Conservation (phyloP, 805 yeast species). For the Spathaspora passalidarum region DNA sequence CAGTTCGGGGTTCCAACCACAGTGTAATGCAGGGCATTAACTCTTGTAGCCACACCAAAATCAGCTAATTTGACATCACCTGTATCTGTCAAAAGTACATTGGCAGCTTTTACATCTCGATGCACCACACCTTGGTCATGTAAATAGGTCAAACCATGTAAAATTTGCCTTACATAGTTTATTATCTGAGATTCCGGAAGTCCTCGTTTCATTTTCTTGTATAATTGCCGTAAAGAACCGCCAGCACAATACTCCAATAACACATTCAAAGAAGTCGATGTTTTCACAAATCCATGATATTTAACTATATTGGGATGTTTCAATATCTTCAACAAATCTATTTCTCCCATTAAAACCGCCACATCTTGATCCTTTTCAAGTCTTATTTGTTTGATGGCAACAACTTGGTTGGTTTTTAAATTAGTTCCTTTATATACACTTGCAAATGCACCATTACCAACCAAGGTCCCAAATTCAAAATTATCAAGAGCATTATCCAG, state of each 20-base stretch:
- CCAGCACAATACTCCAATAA: constrained; percentile 61
- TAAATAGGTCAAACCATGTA: constrained; percentile 59
- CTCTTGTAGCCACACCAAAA: constrained; percentile 87
- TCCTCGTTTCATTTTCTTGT: constrained; percentile 46
- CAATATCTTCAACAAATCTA: constrained; percentile 59
- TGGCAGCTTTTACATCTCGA: constrained; percentile 92
- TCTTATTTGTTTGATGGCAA: constrained; percentile 79
- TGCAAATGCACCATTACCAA: constrained; percentile 93
- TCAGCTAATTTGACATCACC: constrained; percentile 85
- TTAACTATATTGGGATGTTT: constrained; percentile 67
- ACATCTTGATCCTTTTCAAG: constrained; percentile 49
- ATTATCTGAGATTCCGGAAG: constrained; percentile 54
- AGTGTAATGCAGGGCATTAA: constrained; percentile 34
- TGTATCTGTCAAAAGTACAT: constrained; percentile 63
- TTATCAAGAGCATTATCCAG: constrained; percentile 43
- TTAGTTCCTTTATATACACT: constrained; percentile 77
- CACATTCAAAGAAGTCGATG: constrained; percentile 49
- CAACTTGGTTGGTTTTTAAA: constrained; percentile 58
- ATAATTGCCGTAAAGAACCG: constrained; percentile 60
- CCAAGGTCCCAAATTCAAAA: constrained; percentile 53
- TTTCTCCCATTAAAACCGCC: constrained; percentile 59
- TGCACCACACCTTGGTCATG: constrained; percentile 76
- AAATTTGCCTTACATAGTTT: constrained; percentile 49
- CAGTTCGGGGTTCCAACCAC: constrained; percentile 91
- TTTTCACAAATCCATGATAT: constrained; percentile 64